Evolutionary conservation across 495 filamentous ascomycete genomes (phyloP).

Genomic region (Hypoxylon intermedium): DNA sequence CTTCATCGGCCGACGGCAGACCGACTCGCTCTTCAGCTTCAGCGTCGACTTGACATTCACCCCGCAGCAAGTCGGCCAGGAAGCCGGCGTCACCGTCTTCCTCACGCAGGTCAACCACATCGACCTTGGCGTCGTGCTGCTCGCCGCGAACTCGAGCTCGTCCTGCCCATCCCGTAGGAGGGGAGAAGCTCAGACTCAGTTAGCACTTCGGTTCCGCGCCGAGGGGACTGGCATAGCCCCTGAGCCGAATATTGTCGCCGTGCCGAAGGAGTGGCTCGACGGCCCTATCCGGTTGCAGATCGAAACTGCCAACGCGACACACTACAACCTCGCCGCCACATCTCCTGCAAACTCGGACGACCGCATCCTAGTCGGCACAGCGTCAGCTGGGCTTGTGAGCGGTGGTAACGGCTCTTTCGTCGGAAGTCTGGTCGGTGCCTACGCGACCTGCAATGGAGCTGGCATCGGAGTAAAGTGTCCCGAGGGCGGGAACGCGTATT

Average conservation of each 20-base stretch:
- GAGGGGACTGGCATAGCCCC: constrained; percentile 23
- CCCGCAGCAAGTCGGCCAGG: constrained; percentile 44
- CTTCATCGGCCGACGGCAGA: constrained; percentile 54
- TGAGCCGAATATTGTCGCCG: constrained; percentile 1
- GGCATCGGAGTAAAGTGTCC: constrained; percentile 37
- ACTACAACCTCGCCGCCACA: constrained; percentile 45
- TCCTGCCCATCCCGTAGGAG: neutral
- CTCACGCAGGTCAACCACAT: constrained; percentile 55
- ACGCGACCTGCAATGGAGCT: constrained; percentile 56
- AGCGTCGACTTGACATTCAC: constrained; percentile 42
- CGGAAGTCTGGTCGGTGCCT: constrained; percentile 50
- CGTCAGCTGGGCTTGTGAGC: constrained; percentile 43
- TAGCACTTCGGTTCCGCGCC: constrained; percentile 43
- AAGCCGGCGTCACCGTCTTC: constrained; percentile 53
- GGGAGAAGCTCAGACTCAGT: constrained; percentile 11
- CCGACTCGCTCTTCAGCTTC: constrained; percentile 54
- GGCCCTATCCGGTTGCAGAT: constrained; percentile 42
- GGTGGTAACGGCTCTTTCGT: constrained; percentile 48
- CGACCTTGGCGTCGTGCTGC: constrained; percentile 52
- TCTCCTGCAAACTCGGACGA: constrained; percentile 24
- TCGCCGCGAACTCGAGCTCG: constrained; percentile 12
- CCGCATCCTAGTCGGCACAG: constrained; percentile 39
- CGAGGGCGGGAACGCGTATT: constrained; percentile 42
- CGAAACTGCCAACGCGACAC: constrained; percentile 46
- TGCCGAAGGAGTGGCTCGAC: constrained; percentile 37